Evolutionary conservation across 2,329 filamentous ascomycete genomes (phyloP).

Genomic region (Pseudocercospora ulei): DNA sequence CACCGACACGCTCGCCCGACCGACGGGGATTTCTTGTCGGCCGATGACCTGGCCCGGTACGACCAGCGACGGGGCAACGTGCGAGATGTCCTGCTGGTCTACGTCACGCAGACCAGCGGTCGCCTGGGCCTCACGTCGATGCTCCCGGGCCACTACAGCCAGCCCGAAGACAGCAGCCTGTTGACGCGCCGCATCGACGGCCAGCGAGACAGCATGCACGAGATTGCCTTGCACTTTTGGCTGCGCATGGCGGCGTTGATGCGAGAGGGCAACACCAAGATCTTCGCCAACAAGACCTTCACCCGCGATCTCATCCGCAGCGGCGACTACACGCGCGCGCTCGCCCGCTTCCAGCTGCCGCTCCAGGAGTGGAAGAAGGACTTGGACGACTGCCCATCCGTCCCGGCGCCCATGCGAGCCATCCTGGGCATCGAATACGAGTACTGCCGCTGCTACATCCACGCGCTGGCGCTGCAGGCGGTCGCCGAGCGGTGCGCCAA

Average conservation of each 20-base stretch:
- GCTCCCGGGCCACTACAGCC: constrained; percentile 52
- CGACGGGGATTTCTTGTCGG: constrained; percentile 32
- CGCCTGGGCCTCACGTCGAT: constrained; percentile 87
- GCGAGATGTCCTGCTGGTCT: constrained; percentile 77
- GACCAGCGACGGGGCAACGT: constrained; percentile 70
- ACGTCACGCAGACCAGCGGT: constrained; percentile 86
- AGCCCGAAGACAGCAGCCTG: constrained; percentile 33
- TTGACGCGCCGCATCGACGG: constrained; percentile 25
- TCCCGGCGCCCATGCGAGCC: constrained; percentile 53
- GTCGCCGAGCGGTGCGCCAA: constrained; percentile 87
- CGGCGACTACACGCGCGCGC: constrained; percentile 68
- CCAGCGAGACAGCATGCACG: constrained; percentile 37
- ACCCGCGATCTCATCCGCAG: constrained; percentile 82
- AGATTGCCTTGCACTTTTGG: constrained; percentile 71
- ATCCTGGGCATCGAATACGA: constrained; percentile 92
- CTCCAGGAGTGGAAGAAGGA: constrained; percentile 69
- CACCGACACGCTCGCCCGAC: constrained; percentile 45
- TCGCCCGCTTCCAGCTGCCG: constrained; percentile 72
- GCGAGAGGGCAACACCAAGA: constrained; percentile 76
- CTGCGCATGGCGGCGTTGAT: constrained; percentile 85
- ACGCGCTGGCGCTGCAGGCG: constrained; percentile 85
- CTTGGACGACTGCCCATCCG: constrained; percentile 57
- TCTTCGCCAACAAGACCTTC: constrained; percentile 79
- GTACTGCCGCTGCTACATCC: constrained; percentile 88
- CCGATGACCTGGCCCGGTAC: constrained; percentile 60